A percentile compares a stretch with the other conserved stretches of the same genome.
phyloP scores from a whole-genome alignment of 352 stramenopile species.

The Globisporangium cederbergense region DNA sequence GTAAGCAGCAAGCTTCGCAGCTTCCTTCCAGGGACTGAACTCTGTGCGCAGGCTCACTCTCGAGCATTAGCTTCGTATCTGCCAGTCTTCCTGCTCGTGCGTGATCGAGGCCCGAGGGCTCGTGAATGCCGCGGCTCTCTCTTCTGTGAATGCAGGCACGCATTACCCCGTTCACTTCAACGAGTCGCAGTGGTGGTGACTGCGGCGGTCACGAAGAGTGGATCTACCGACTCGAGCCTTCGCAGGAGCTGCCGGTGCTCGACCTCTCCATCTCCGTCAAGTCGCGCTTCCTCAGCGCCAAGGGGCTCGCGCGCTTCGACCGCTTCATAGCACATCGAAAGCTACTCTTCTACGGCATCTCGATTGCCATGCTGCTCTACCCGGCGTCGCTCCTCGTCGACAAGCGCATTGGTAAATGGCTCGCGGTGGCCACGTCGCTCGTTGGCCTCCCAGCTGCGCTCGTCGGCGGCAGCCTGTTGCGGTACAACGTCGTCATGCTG shows the following conservation, averaged over 20 bases:
- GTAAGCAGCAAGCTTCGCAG: not conserved
- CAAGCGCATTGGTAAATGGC: not conserved
- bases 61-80: not conserved
- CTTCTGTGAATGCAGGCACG: not conserved
- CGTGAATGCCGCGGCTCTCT: not conserved
- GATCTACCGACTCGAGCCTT: constrained; percentile 17
- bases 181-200: not conserved
- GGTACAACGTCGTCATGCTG: constrained; percentile 17
- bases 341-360: constrained; percentile 8
- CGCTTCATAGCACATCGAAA: constrained; percentile 6
- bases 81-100: not conserved
- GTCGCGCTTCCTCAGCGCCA: constrained; percentile 13
- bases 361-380: constrained; percentile 11
- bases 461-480: constrained; percentile 10
- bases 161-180: not conserved
- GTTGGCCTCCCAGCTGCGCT: constrained; percentile 5
- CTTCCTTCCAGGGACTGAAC: no score
- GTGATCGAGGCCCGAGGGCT: not conserved
- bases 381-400: constrained; percentile 6
- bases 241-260: constrained; percentile 15
- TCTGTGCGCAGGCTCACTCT: not conserved
- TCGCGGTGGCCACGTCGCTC: not conserved
- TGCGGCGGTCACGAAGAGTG: not conserved
- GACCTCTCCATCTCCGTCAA: constrained; percentile 16
- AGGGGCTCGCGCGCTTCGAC: not conserved